A percentile compares a stretch with the other conserved stretches of the same genome.
Evolutionary conservation across 495 filamentous ascomycete genomes (phyloP).

Genomic region (Achaetomiella virescens): DNA sequence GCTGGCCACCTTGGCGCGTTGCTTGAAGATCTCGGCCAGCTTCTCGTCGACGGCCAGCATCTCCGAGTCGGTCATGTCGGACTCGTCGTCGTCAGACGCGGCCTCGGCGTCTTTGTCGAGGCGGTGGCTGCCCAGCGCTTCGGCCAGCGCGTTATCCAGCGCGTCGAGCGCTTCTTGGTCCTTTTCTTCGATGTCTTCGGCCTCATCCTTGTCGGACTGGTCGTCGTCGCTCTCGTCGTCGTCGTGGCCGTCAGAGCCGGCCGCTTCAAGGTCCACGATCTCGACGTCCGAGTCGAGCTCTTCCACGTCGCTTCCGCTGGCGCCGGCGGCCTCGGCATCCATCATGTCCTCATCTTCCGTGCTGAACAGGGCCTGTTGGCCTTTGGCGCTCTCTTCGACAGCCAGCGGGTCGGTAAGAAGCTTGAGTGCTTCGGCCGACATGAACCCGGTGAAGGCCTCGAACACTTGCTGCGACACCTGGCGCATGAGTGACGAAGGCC

Average conservation of each 20-base stretch:
- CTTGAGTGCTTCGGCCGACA: slow-evolving; percentile 65
- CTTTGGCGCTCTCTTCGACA: slow-evolving; percentile 72
- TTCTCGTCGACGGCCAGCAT: slow-evolving; percentile 86
- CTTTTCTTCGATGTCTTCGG: slow-evolving; percentile 36
- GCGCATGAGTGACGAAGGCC: slow-evolving; percentile 75
- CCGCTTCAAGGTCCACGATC: slow-evolving; percentile 37
- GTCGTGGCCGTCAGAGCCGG: slow-evolving; percentile 35
- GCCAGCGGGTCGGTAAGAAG: slow-evolving; percentile 68
- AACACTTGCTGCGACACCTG: slow-evolving; percentile 87
- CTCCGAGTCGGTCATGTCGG: slow-evolving; percentile 88
- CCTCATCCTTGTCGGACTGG: slow-evolving; percentile 25
- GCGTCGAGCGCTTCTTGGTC: slow-evolving; percentile 45
- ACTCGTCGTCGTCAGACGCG: slow-evolving; percentile 52
- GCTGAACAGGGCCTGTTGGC: slow-evolving; percentile 80
- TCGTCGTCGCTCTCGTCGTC: slow-evolving; percentile 36
- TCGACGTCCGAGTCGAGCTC: slow-evolving; percentile 42
- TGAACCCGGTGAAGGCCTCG: slow-evolving; percentile 61
- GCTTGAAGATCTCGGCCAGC: slow-evolving; percentile 75
- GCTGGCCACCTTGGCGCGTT: slow-evolving; percentile 48
- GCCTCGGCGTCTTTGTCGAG: slow-evolving; percentile 46
- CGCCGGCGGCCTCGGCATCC: slow-evolving; percentile 36
- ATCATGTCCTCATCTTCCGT: slow-evolving; percentile 56
- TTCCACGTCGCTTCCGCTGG: slow-evolving; percentile 29
- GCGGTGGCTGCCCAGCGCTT: slow-evolving; percentile 60
- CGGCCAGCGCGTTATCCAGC: slow-evolving; percentile 73